Base-by-base conservation (phyloP, 345 rosid species). In the Mercurialis annua region DNA sequence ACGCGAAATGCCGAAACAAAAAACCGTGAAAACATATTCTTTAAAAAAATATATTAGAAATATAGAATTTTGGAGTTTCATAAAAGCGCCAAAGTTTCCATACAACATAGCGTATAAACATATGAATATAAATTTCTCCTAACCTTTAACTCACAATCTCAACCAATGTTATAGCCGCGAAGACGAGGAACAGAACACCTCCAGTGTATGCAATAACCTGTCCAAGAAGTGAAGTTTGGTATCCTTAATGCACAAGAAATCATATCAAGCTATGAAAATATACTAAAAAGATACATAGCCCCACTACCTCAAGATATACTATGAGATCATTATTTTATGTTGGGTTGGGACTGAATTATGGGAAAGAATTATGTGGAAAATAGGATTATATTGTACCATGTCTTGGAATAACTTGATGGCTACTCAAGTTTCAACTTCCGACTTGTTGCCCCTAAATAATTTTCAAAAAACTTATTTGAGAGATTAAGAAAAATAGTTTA, bases 131-230 rank as follows among this genome's bases (percentile, higher is more conserved):
- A 23, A 29, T 51, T 20, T 50, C 4, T 29, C 21, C n/a, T 17
- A 44, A 44, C 6, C 58, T 57, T 78, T 78, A 88, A 74, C 69
- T 84, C 68, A 84, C 81, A 60, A 90, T 87, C 84, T 94, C 92
- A 57, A 77, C 27, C 77, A 86, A 57, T 12, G 96, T 87, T 42
- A 86, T 82, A 3, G 83, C 87, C 0, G 99, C 97, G 21, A 90
- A 94, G 83, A 94, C 83, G 2, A 94, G 86, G 80, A 94, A 94
- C 68, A 87, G 90, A 80, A 81, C 62, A 10, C 99, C 96, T 75
- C 99, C 96, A 26, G 82, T 79, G 80, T 94, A 89, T 23, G 96
- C 94, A 66, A 85, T 84, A 36, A 79, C 88, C 96, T 89, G 91
- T 59, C 55, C 67, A 67, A 61, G 69, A 61, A 78, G 67, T 11